phyloP scores from a whole-genome alignment of 495 filamentous ascomycete genomes.

The Penicillium malachiteum region DNA sequence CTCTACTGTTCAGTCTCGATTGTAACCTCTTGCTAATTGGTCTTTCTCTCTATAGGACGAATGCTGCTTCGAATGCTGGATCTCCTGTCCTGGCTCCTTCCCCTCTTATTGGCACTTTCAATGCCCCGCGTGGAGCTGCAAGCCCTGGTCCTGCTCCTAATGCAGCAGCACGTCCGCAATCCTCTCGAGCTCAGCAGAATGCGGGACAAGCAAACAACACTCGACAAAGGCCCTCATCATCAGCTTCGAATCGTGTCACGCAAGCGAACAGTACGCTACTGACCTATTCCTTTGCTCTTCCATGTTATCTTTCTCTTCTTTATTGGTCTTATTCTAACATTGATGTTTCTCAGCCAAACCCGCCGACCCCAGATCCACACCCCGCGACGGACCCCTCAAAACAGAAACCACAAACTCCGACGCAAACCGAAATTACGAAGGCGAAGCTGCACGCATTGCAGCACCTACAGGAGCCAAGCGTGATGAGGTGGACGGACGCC shows the following conservation, averaged over 20 bases:
- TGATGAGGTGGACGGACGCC: constrained; percentile 35
- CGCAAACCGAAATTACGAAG: constrained; percentile 24
- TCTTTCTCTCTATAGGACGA: constrained; percentile 40
- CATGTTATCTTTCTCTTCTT: constrained; percentile 12
- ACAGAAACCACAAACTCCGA: constrained; percentile 30
- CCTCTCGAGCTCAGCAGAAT: constrained; percentile 68
- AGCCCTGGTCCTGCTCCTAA: constrained; percentile 45
- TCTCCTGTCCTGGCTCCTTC: constrained; percentile 73
- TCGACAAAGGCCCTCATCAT: constrained; percentile 60
- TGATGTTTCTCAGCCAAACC: constrained; percentile 29
- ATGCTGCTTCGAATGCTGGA: constrained; percentile 49
- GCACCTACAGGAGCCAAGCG: constrained; percentile 22
- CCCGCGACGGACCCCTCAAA: constrained; percentile 34
- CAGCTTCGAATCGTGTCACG: constrained; percentile 50
- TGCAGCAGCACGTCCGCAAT: constrained; percentile 51
- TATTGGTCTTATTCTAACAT: background rate
- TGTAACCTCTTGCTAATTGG: constrained; percentile 9
- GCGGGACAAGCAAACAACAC: constrained; percentile 56
- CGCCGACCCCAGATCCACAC: constrained; percentile 31
- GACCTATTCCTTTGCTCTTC: constrained; percentile 13
- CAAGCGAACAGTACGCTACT: constrained; percentile 6
- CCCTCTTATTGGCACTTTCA: constrained; percentile 64
- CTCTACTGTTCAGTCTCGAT: background rate
- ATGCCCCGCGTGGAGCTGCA: constrained; percentile 44
- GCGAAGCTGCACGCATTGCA: constrained; percentile 34